Percentiles rank a stretch among this genome's conserved stretches.
These are phyloP conservation scores for Cryptococcus floricola DNA, from an alignment of 1,284 basidiomycete genomes.

Conservation along the genomic window DNA sequence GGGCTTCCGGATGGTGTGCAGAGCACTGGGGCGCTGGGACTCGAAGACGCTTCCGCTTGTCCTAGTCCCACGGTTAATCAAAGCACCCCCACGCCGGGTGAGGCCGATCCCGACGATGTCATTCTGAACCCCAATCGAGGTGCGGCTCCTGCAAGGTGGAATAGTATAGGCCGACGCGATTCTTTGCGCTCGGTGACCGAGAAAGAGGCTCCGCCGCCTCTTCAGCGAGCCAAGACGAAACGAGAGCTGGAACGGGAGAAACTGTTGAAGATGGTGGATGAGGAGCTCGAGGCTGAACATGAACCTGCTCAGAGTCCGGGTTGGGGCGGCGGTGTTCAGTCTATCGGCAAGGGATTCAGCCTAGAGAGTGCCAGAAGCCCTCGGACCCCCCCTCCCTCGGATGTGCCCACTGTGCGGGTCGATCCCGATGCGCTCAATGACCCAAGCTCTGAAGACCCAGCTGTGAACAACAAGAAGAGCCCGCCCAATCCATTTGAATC, in stretches of 20 bases:
- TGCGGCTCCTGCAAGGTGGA: constrained; percentile 26
- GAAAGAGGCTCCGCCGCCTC: constrained; percentile 13
- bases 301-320: constrained; percentile 21
- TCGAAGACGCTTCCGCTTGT: background rate
- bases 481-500: constrained; percentile 12
- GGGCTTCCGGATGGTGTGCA: background rate
- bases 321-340: constrained; percentile 24
- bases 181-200: constrained; percentile 25
- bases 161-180: constrained; percentile 38
- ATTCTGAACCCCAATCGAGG: background rate
- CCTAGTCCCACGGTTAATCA: background rate
- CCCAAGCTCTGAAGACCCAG: constrained; percentile 12
- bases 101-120: constrained; percentile 4
- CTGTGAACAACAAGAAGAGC: background rate
- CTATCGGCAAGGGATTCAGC: constrained; percentile 26
- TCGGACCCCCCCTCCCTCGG: no score
- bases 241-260: constrained; percentile 46
- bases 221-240: constrained; percentile 36
- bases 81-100: background rate
- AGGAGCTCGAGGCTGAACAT: constrained; percentile 31
- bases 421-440: constrained; percentile 7
- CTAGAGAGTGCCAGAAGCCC: constrained; percentile 10
- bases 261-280: constrained; percentile 43
- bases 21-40: background rate
- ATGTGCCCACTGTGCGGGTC: constrained; percentile 1